Base-by-base conservation (phyloP, 306 rosid species). In the Ormosia emarginata region DNA sequence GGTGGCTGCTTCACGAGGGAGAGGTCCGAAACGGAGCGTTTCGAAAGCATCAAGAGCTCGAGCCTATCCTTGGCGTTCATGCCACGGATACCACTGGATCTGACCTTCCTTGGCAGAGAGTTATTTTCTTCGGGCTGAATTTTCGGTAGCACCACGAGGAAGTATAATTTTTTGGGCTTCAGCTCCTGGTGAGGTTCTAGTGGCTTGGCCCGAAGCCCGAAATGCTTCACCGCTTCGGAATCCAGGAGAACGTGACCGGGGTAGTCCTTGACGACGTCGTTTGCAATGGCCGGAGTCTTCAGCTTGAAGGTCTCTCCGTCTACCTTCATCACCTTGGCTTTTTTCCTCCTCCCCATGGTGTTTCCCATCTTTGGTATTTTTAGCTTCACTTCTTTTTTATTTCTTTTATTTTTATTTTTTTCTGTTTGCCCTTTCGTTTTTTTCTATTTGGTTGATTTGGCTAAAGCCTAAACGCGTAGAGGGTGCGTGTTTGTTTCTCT, bases 21-120 rank as follows among this genome's bases (percentile, higher is more conserved):
- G 49, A 94, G 62, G 46, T 91, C 97, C 1, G 98, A 94, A 67
- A 84, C 83, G 2, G 92, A 75, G 41, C 98, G 83, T 58, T 92
- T 89, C 0, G 97, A 92, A 1, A 94, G 85, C 97, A 90, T 88
- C 55, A 94, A 77, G 3, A 89, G 77, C 17, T 94, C 97, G 9
- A 94, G 98, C 66, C 97, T 88, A 36, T 91, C 97, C 81, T 85
- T 86, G 52, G 98, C 98, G 33, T 83, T 85, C 83, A 87, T 78
- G 62, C 71, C 32, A 6, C 83, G 81, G 3, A 92, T 83, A 0
- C 90, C 93, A 69, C 86, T 87, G 1, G 98, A 94, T 63, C 85
- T 84, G 30, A 83, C 92, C 78, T 97, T 86, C 11, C 94, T 79
- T 0, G 47, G 62, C 2, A 81, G 72, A 2, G 85, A 24, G 24